Evolutionary conservation across 768 basidiomycete genomes (phyloP).

Genomic region (Rhizopogon rudus): DNA sequence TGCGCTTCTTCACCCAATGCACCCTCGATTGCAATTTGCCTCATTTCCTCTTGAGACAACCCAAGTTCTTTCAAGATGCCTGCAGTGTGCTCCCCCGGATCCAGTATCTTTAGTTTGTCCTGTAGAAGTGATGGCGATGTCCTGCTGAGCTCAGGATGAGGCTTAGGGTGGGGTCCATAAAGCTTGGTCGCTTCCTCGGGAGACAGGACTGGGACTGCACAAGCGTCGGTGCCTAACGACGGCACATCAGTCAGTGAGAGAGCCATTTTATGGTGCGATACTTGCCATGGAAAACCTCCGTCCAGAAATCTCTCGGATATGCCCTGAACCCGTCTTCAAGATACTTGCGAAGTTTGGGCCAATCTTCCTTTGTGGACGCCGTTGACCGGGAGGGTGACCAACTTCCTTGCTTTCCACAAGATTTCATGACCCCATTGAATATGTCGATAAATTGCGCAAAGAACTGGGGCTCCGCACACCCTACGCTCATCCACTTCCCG

Average conservation of each 20-base stretch:
- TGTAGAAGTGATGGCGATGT: conserved; percentile 20
- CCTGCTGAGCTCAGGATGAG: conserved; percentile 44
- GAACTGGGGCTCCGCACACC: conserved; percentile 71
- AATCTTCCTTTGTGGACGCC: conserved; percentile 44
- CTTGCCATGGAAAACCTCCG: conserved; percentile 58
- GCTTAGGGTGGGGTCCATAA: conserved; percentile 38
- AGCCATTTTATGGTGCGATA: neutral
- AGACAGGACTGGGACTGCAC: conserved; percentile 63
- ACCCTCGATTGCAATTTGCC: conserved; percentile 38
- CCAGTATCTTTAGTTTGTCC: conserved; percentile 18
- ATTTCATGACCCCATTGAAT: conserved; percentile 49
- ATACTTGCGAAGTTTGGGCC: conserved; percentile 54
- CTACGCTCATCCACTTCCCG: conserved; percentile 72
- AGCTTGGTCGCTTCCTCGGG: conserved; percentile 53
- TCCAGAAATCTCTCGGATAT: conserved; percentile 65
- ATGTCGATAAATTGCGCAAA: conserved; percentile 54
- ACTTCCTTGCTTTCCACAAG: conserved; percentile 32
- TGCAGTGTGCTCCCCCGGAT: conserved; percentile 50
- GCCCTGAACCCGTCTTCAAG: conserved; percentile 59
- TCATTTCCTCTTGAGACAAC: conserved; percentile 34
- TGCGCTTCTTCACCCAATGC: conserved; percentile 37
- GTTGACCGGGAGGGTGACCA: conserved; percentile 51
- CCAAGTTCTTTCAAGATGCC: conserved; percentile 52
- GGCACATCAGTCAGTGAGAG: neutral
- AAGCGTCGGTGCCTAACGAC: conserved; percentile 61